Evolutionary conservation across 108 stramenopile genomes (phyloP).

Genomic region (Cyclotella kingstonii): DNA sequence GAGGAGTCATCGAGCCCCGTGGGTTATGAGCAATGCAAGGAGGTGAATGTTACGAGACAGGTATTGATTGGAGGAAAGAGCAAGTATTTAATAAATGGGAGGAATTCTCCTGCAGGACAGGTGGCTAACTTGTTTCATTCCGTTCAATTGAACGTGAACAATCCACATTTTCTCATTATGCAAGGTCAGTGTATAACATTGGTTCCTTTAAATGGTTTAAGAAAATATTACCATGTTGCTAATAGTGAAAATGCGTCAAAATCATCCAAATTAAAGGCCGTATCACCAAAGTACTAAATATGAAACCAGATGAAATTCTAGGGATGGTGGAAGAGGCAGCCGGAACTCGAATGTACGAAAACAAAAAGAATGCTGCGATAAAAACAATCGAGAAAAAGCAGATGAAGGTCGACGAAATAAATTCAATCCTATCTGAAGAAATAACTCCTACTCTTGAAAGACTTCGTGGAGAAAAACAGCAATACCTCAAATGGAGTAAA

Average conservation of each 20-base stretch:
- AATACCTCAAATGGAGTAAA: constrained; percentile 93
- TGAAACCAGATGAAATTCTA: constrained; percentile 98
- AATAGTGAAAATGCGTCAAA: neutral
- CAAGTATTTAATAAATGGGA: constrained; percentile 98
- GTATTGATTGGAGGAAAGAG: constrained; percentile 97
- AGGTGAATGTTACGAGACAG: constrained; percentile 96
- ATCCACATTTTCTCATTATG: constrained; percentile 99
- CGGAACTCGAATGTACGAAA: constrained; percentile 99
- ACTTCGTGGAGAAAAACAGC: constrained; percentile 92
- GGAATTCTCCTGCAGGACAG: constrained; percentile 85
- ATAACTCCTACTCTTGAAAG: constrained; percentile 97
- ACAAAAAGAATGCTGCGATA: constrained; percentile 90
- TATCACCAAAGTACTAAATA: constrained; percentile 98
- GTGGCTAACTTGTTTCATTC: constrained; percentile 99
- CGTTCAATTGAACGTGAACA: constrained; percentile 99
- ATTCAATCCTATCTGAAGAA: constrained; percentile 90
- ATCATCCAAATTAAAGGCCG: constrained; percentile 51
- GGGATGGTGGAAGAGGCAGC: constrained; percentile 99
- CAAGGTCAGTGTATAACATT: constrained; percentile 61
- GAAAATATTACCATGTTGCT: neutral
- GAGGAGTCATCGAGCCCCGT: constrained; percentile 90
- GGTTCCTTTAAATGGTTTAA: neutral
- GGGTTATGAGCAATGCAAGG: constrained; percentile 88
- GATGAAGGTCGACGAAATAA: constrained; percentile 96
- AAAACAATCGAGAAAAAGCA: constrained; percentile 99